Base-by-base conservation (phyloP, 2,329 filamentous ascomycete genomes). In the Xylariaceae sp. region DNA sequence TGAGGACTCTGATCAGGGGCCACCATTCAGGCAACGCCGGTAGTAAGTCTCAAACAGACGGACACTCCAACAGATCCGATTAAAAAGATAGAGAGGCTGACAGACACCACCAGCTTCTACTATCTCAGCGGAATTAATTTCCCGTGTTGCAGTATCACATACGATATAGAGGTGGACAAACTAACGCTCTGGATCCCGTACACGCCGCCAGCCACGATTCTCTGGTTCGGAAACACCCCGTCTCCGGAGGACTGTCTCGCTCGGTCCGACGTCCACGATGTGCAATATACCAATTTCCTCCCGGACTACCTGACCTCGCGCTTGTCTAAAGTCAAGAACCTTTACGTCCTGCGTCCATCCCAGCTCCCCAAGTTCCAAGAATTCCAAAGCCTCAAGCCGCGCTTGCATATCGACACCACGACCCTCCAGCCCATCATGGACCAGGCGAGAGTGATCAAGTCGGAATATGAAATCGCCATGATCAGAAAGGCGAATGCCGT, bases 401-500 rank as follows among this genome's bases (percentile, higher is more conserved):
- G 59, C 5, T 58, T 75, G 3, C 63, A 64, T 31, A 71, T 85
- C 59, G 76, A 87, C 68, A 69, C 71, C 43, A 67, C 68, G 11
- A 72, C 71, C 7, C 76, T 96, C 7, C 80, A 80, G 60, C 79
- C 79, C 1, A 88, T 88, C 48, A 91, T 96, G 72, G 87, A 96
- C 67, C 79, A 83, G 52, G 86, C 87, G 27, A 86, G 92, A 34
- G 86, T 92, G 1, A 77, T 89, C 70, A 97, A 97, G 74, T 86
- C 88, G 46, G 78, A 81, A n/a, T 89, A 95, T 68, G 92, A 99
- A 68, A 79, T 97, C 50, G 84, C 82, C 3, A 80, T 94, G 62
- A 87, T 97, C 65, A 84, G 87, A 12, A 84, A 85, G 55, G 92
- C 94, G 35, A 94, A 91, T 67, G 80, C 79, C 42, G 84, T 97